Evolutionary conservation across 805 yeast genomes (phyloP).

Genomic region (Myxozyma neotropica): DNA sequence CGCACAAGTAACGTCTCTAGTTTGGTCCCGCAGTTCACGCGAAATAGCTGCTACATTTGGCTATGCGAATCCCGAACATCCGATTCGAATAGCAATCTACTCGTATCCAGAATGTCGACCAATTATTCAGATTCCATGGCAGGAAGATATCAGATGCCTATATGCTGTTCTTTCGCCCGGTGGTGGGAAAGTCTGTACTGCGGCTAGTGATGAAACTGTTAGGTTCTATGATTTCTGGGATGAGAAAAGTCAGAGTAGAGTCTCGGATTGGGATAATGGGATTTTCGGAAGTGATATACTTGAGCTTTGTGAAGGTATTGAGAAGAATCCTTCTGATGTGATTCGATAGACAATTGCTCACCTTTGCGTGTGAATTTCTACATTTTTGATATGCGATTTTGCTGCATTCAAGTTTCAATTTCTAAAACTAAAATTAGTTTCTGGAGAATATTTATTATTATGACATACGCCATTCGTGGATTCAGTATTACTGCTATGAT

Average conservation of each 20-base stretch:
- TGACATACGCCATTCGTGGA: neutral
- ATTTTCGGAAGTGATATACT: conserved; percentile 37
- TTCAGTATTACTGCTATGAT: neutral
- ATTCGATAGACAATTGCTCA: conserved; percentile 11
- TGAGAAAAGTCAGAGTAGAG: conserved; percentile 19
- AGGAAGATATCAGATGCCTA: conserved; percentile 55
- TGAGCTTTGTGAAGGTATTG: conserved; percentile 38
- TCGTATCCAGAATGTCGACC: conserved; percentile 63
- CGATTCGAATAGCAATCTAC: conserved; percentile 60
- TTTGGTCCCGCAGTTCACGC: conserved; percentile 68
- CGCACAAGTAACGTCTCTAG: conserved; percentile 76
- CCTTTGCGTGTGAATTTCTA: too few relatives aligned
- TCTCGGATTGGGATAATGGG: conserved; percentile 33
- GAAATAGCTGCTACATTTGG: conserved; percentile 84
- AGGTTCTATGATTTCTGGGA: conserved; percentile 77
- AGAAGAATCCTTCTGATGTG: conserved; percentile 25
- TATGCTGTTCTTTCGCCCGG: conserved; percentile 72
- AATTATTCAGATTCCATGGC: conserved; percentile 36
- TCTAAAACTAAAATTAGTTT: too few relatives aligned
- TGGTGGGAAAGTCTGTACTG: conserved; percentile 63
- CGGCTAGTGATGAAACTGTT: conserved; percentile 76
- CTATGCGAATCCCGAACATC: conserved; percentile 58
- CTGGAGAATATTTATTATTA: neutral
- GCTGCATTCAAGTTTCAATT: too few relatives aligned
- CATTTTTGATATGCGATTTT: too few relatives aligned